These are phyloP conservation scores for Pedinophyceae sp. DNA, from an alignment of 139 green algal species.

Conservation along the genomic window DNA sequence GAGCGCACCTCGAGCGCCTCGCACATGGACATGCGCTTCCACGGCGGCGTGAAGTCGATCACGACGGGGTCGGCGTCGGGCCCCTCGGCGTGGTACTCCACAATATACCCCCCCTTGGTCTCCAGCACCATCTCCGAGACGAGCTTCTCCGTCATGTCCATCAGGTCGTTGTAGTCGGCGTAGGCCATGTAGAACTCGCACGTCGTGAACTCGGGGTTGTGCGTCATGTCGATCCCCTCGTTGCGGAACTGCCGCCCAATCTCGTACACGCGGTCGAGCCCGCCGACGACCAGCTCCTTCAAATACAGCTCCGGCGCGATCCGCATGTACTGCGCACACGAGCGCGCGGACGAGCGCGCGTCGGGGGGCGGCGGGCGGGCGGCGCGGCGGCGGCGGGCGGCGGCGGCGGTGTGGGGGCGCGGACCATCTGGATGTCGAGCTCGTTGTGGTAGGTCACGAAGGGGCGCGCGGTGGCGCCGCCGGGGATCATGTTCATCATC, in stretches of 20 bases:
- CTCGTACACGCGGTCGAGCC: slow-evolving; percentile 65
- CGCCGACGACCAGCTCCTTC: slow-evolving; percentile 95
- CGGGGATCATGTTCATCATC: slow-evolving; percentile 93
- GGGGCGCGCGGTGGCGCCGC: slow-evolving; percentile 78
- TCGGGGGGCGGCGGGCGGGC: too few relatives aligned
- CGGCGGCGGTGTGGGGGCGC: slow-evolving; percentile 8
- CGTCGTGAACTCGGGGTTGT: slow-evolving; percentile 99
- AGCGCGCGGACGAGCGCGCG: too few relatives aligned
- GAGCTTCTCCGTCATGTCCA: slow-evolving; percentile 91
- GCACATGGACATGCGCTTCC: slow-evolving; percentile 53
- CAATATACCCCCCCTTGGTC: slow-evolving; percentile 81
- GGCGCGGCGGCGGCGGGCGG: too few relatives aligned
- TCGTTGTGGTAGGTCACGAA: slow-evolving; percentile 99
- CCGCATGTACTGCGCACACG: slow-evolving; percentile 93
- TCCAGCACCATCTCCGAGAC: slow-evolving; percentile 76
- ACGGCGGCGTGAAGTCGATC: slow-evolving; percentile 97
- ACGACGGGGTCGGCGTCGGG: slow-evolving; percentile 55
- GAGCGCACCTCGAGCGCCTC: not conserved
- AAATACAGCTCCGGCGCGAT: slow-evolving; percentile 97
- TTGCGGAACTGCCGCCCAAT: slow-evolving; percentile 60
- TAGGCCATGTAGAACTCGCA: slow-evolving; percentile 97
- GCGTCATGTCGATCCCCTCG: slow-evolving; percentile 98
- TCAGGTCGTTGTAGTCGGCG: slow-evolving; percentile 97
- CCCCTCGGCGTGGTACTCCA: slow-evolving; percentile 87
- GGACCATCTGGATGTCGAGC: slow-evolving; percentile 65